Evolutionary conservation across 2,329 filamentous ascomycete species (phyloP).

Genomic region (Zymoseptoria pseudotritici): DNA sequence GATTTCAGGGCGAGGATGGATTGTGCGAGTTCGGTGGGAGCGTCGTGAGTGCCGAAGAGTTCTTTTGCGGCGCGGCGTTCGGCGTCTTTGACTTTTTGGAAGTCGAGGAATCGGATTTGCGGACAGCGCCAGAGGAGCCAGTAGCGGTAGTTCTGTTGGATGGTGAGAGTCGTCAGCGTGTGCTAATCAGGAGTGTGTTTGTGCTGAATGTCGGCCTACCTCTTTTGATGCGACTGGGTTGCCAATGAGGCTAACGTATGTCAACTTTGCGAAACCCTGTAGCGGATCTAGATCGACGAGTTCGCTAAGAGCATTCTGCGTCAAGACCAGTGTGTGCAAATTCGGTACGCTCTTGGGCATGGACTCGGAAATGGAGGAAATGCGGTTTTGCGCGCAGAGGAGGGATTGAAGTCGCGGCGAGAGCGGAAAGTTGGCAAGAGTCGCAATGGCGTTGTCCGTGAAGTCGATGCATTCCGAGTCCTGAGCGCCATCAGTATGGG

Average conservation of each 20-base stretch:
- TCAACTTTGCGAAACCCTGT: constrained; percentile 59
- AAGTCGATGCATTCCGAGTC: constrained; percentile 96
- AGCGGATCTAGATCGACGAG: constrained; percentile 83
- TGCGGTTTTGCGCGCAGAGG: constrained; percentile 81
- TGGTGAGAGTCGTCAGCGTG: not conserved
- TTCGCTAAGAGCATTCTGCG: constrained; percentile 74
- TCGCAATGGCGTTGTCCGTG: constrained; percentile 93
- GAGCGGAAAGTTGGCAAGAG: constrained; percentile 85
- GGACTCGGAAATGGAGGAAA: constrained; percentile 70
- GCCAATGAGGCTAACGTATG: constrained; percentile 72
- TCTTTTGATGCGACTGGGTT: constrained; percentile 91
- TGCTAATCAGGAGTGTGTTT: not conserved
- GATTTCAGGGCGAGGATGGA: constrained; percentile 84
- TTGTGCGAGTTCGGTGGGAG: constrained; percentile 71
- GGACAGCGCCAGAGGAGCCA: constrained; percentile 87
- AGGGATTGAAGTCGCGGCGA: constrained; percentile 82
- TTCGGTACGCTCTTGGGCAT: constrained; percentile 72
- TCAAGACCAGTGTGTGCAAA: constrained; percentile 72
- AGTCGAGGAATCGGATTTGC: constrained; percentile 82
- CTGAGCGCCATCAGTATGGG: constrained; percentile 37
- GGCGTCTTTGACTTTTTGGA: constrained; percentile 77
- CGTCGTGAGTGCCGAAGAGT: constrained; percentile 67
- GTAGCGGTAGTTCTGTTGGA: constrained; percentile 73
- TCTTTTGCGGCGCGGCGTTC: constrained; percentile 70
- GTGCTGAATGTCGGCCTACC: constrained; percentile 48